A percentile compares a stretch with the other conserved stretches of the same genome.
phyloP scores from a whole-genome alignment of 2,329 filamentous ascomycete species.

The Penicillium sp. region DNA sequence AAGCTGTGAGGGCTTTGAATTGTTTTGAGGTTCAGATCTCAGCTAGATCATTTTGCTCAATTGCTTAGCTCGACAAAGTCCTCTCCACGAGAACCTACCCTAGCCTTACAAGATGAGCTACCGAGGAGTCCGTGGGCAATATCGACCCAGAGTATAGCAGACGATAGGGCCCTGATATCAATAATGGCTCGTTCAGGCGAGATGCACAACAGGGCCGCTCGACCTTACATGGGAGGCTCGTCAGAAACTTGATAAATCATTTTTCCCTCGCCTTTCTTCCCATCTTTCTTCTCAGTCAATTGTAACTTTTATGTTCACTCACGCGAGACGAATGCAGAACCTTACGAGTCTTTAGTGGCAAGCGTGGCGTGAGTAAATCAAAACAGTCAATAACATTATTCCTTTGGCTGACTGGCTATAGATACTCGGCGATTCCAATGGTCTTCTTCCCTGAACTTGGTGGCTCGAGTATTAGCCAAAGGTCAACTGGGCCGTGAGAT shows the following conservation, averaged over 20 bases:
- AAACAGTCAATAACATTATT: background rate
- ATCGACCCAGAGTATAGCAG: background rate
- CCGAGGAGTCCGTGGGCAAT: background rate
- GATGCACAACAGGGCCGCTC: background rate
- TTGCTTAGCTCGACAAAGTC: background rate
- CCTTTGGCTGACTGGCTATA: background rate
- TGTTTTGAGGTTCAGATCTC: no score
- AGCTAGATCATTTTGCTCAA: no score
- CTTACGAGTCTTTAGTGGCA: background rate
- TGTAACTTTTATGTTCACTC: no score
- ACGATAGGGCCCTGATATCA: background rate
- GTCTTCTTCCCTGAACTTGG: background rate
- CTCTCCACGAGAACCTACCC: background rate
- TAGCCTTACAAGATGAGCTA: background rate
- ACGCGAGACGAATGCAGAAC: background rate
- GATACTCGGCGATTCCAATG: conserved; percentile 2
- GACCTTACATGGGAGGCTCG: background rate
- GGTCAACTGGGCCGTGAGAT: no score
- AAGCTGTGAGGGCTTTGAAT: no score
- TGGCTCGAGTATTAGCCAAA: no score
- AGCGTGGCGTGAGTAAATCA: conserved; percentile 1
- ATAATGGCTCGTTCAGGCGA: background rate
- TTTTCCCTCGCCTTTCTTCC: background rate
- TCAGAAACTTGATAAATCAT: background rate
- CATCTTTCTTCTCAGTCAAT: no score